Evolutionary conservation across 2,329 filamentous ascomycete species (phyloP).

Genomic region (Aspergillus calidoustus): DNA sequence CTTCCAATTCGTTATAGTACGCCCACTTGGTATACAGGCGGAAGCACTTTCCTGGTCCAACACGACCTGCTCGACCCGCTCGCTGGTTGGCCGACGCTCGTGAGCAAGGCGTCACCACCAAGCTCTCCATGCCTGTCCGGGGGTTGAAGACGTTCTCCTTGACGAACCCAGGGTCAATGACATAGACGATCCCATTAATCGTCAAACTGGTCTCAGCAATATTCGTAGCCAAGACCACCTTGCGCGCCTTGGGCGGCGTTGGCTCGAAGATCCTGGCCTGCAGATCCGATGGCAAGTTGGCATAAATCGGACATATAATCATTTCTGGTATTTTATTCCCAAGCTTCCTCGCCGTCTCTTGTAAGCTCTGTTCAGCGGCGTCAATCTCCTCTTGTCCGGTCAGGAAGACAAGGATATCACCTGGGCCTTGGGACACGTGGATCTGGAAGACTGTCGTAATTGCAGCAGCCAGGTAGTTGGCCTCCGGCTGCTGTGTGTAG

Average conservation of each 20-base stretch:
- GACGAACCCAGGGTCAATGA: constrained; percentile 92
- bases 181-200: constrained; percentile 94
- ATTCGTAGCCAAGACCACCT: constrained; percentile 93
- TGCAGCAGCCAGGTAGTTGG: constrained; percentile 88
- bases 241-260: constrained; percentile 80
- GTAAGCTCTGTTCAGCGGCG: constrained; percentile 78
- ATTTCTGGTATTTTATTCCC: constrained; percentile 84
- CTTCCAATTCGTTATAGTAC: constrained; percentile 92
- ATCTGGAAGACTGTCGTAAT: constrained; percentile 96
- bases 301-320: constrained; percentile 91
- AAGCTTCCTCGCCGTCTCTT: constrained; percentile 84
- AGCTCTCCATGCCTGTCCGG: constrained; percentile 85
- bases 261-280: constrained; percentile 95
- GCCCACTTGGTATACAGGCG: constrained; percentile 91
- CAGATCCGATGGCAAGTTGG: constrained; percentile 86
- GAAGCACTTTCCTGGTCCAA: constrained; percentile 91
- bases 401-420: constrained; percentile 92
- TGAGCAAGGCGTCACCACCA: constrained; percentile 89
- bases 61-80: constrained; percentile 88
- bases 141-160: constrained; percentile 96
- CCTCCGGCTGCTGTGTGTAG: constrained; percentile 87
- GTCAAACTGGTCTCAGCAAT: constrained; percentile 96
- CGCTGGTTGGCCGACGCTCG: constrained; percentile 91
- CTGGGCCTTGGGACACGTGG: constrained; percentile 80
- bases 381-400: constrained; percentile 98